Evolutionary conservation across 2,329 filamentous ascomycete genomes (phyloP), one percentile per base, ranked within the genome.

Genomic region (Paraphoma sp.): DNA sequence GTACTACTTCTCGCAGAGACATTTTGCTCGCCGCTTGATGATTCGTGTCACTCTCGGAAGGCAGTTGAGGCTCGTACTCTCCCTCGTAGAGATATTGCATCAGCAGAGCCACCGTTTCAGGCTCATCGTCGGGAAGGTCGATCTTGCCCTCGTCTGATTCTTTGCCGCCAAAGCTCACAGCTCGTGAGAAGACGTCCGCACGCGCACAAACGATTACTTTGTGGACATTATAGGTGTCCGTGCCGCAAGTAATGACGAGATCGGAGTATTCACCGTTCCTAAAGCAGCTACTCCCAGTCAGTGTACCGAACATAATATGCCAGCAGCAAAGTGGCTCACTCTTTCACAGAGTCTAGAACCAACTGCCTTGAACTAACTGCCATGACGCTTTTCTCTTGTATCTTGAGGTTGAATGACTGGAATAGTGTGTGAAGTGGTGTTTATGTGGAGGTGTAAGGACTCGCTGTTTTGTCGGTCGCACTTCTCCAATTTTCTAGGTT

Each of bases 61-160:
- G 41, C 14, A 51, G 17, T 31, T 23, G 40, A 11, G 42, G 49
- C 17, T 52, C 43, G 30, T 68, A 68, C 1, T 65, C 60, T 23
- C 40, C 45, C 29, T 68, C 58, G 48, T 68, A 70, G n/a, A 67
- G 30, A 38, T 60, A 70, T 30, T 60, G 48, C 0, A 68, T n/a
- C 12, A 67, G 45, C 1, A 59, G 47, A 30, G 59, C 58, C 1
- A 68, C 29, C 1, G 53, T 42, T 0, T 29, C 51, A 1, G 64
- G 56, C 0, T 67, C 57, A n/a, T 65, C 64, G 1, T 66, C 57
- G 1, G 59, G 47, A 0, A 63, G 45, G 14, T 65, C 28, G 6
- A 62, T 59, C 17, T 29, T 57, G 18, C 30, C 45, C 14, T 60
- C 54, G 6, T 40, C 29, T 2, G 54, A 48, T 53, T 62, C 60